Evolutionary conservation across 345 rosid genomes (phyloP).

Genomic region (Salix caprea): DNA sequence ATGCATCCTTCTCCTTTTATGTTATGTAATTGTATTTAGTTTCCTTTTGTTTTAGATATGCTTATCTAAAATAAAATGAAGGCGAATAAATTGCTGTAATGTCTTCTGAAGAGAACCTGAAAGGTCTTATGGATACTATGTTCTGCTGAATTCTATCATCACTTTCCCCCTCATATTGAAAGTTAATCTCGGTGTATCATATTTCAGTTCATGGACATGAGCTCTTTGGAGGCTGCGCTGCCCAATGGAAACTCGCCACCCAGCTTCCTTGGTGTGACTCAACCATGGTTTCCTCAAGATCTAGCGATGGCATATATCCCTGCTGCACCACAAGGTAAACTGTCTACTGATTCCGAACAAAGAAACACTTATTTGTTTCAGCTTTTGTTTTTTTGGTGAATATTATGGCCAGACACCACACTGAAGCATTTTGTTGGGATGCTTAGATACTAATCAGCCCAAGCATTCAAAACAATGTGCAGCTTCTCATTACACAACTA

Average conservation of each 20-base stretch:
- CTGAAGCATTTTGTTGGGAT: neutral
- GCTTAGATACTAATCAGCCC: neutral
- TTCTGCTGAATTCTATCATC: too few relatives aligned
- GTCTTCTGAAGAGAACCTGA: too few relatives aligned
- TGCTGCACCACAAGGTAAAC: slow-evolving; percentile 57
- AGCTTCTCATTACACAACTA: neutral
- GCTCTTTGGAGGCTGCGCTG: slow-evolving; percentile 62
- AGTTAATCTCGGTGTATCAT: slow-evolving; percentile 17
- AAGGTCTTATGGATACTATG: too few relatives aligned
- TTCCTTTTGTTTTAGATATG: too few relatives aligned
- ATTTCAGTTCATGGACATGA: slow-evolving; percentile 77
- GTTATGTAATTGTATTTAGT: too few relatives aligned
- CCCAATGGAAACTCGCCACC: slow-evolving; percentile 53
- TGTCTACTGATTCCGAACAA: neutral
- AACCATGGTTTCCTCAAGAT: slow-evolving; percentile 68
- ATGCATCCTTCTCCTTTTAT: too few relatives aligned
- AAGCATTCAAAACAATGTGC: neutral
- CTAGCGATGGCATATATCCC: slow-evolving; percentile 39
- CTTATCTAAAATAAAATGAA: too few relatives aligned
- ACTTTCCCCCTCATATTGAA: neutral
- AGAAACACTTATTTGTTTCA: neutral
- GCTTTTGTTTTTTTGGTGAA: neutral
- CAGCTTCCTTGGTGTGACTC: slow-evolving; percentile 40
- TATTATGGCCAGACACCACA: neutral
- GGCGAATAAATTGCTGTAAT: too few relatives aligned